A percentile compares a stretch with the other conserved stretches of the same genome.
phyloP scores from a whole-genome alignment of 129 eudicot species.

The Sambucus nigra region DNA sequence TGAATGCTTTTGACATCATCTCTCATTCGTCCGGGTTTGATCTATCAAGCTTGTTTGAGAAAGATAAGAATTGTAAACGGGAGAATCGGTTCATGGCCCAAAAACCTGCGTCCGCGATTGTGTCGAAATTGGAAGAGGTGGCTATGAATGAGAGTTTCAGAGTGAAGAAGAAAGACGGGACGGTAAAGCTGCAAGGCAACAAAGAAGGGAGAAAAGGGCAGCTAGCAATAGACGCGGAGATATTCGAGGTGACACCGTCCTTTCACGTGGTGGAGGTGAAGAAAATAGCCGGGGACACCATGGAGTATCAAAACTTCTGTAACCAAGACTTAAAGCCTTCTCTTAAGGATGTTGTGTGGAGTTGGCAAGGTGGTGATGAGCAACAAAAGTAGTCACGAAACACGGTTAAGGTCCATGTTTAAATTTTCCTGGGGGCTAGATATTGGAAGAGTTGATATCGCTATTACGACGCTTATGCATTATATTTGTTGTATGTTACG shows the following conservation, averaged over 20 bases:
- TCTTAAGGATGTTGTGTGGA: constrained; percentile 69
- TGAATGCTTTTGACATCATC: constrained; percentile 90
- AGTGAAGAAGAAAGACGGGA: constrained; percentile 44
- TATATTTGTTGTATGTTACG: no score
- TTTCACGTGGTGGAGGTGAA: constrained; percentile 71
- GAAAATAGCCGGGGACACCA: constrained; percentile 57
- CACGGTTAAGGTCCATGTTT: background rate
- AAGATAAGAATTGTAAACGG: constrained; percentile 7
- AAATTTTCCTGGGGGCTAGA: background rate
- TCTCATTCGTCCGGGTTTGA: constrained; percentile 52
- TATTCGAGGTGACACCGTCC: constrained; percentile 62
- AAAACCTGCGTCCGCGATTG: constrained; percentile 37
- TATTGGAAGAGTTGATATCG: no score
- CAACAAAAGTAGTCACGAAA: background rate
- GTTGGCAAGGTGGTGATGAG: constrained; percentile 51
- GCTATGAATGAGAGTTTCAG: constrained; percentile 46
- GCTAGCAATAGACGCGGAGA: constrained; percentile 60
- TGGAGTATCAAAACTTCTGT: constrained; percentile 54
- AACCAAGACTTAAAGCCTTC: constrained; percentile 59
- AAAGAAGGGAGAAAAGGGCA: constrained; percentile 67
- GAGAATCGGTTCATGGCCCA: constrained; percentile 56
- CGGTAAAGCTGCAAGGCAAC: constrained; percentile 42
- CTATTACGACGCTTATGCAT: no score
- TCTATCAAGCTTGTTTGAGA: constrained; percentile 56
- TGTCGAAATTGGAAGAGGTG: constrained; percentile 55